Base-by-base conservation (phyloP, 2,329 filamentous ascomycete species). In the Tolypocladium pustulatum region DNA sequence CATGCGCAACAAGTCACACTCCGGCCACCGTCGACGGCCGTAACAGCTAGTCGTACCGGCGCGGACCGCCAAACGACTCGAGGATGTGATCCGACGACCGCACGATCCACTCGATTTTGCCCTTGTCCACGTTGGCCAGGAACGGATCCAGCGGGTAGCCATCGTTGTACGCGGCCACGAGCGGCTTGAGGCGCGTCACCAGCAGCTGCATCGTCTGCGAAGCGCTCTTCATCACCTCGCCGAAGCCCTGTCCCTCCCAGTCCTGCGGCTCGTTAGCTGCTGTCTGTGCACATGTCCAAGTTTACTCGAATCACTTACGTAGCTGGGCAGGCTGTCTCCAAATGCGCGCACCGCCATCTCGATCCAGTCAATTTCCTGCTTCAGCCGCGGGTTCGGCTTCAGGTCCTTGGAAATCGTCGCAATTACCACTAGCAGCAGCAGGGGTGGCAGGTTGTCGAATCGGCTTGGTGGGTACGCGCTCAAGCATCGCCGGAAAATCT, bases 361-460 rank as follows among this genome's bases (percentile, higher is more conserved):
- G 46, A 86, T 76, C 81, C 84, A 85, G 27, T 74, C 74, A 57
- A 87, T 72, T 68, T 83, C 83, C 65, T 83, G 77, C 55, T 78
- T 75, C 56, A 86, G 71, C 53, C 78, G 73, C 13, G 76, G 73
- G 46, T 79, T 80, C 5, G 76, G 74, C 59, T 78, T 77, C 53
- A 88, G 72, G 51, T 84, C 77, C 65, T 83, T 78, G 40, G 82
- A 82, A 58, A 88, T 78, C 9, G 84, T 86, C 30, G 85, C 83
- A 57, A 84, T 84, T 43, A 87, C 81, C 1, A 85, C 86, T 54
- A 88, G 76, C 25, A 86, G 75, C 56, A 88, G 77, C 25, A 88
- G 75, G 22, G 84, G 81, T 54, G 82, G 83, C 56, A 88, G 70
- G 37, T 78, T 78, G 59, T 78, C 78, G 60, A 88, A 76, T 61